Conservation (phyloP, 805 yeast genomes). For the Zygosaccharomyces siamensis region DNA sequence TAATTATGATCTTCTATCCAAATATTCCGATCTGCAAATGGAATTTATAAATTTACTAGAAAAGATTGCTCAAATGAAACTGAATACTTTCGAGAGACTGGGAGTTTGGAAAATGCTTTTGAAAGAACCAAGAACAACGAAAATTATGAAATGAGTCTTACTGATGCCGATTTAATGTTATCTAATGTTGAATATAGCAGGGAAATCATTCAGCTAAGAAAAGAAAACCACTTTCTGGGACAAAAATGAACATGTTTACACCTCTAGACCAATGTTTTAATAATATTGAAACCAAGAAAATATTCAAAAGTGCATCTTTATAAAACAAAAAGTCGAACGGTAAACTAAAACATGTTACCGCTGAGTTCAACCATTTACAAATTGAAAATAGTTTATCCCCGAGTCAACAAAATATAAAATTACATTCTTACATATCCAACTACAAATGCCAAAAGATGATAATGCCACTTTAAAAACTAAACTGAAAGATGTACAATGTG, state of each 20-base stretch:
- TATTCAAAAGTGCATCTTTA: too few relatives aligned
- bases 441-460: background rate
- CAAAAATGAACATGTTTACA: background rate
- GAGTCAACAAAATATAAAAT: background rate
- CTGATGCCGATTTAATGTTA: background rate
- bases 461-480: background rate
- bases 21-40: conserved; percentile 1
- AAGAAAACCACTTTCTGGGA: background rate
- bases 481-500: background rate
- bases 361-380: background rate
- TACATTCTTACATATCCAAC: background rate
- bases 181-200: background rate
- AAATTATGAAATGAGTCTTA: conserved; percentile 1
- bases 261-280: background rate
- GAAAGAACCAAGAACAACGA: background rate
- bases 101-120: background rate
- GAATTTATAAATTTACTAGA: background rate
- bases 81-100: background rate
- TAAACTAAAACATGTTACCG: background rate
- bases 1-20: background rate
- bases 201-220: background rate
- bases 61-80: background rate
- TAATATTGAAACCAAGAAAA: background rate
- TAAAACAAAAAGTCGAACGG: background rate
- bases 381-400: background rate